Evolutionary conservation across 441 rosid genomes (phyloP).

Genomic region (Jatropha podagrica): DNA sequence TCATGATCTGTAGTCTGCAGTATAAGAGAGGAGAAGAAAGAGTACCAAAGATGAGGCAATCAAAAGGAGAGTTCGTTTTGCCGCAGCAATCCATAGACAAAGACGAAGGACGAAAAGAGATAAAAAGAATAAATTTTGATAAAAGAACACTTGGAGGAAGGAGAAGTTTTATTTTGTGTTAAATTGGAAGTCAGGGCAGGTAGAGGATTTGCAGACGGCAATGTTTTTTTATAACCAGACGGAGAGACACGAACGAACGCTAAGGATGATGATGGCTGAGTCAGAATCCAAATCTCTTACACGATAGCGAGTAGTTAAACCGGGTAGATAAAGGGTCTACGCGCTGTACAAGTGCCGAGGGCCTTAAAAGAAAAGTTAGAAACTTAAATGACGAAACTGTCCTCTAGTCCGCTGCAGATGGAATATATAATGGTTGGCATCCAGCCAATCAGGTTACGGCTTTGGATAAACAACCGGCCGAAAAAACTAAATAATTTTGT

Average conservation of each 20-base stretch:
- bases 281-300: slow-evolving; percentile 34
- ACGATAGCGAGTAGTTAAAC: background rate
- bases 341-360: background rate
- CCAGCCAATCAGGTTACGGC: background rate
- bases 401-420: too few relatives aligned
- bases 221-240: background rate
- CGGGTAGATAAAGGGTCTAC: slow-evolving; percentile 26
- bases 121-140: background rate
- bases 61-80: slow-evolving; percentile 44
- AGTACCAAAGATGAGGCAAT: slow-evolving; percentile 65
- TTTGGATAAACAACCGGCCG: too few relatives aligned
- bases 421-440: too few relatives aligned
- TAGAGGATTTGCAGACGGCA: slow-evolving; percentile 26
- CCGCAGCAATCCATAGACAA: slow-evolving; percentile 40
- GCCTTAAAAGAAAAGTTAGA: background rate
- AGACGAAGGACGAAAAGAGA: background rate
- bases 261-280: slow-evolving; percentile 37
- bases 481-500: too few relatives aligned
- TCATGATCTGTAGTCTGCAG: background rate
- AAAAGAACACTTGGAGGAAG: background rate
- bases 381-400: too few relatives aligned
- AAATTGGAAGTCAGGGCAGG: background rate
- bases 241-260: too few relatives aligned
- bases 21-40: background rate
- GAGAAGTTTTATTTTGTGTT: background rate